phyloP scores from a whole-genome alignment of 352 stramenopile genomes.

The Pythium scleroteichum region DNA sequence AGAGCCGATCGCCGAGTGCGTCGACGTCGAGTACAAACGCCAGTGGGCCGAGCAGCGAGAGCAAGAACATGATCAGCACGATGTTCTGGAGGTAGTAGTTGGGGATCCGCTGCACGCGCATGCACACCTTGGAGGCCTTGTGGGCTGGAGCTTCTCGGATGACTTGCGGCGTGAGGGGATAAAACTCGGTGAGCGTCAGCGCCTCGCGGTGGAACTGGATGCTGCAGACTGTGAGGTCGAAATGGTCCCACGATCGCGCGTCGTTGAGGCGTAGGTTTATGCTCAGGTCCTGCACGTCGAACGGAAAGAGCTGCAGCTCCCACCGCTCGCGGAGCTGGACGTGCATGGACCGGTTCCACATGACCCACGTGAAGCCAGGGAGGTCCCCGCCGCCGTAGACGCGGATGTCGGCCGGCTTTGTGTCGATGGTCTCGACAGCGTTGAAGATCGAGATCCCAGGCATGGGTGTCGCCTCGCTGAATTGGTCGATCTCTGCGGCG shows the following conservation, averaged over 20 bases:
- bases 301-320: constrained; percentile 27
- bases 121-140: constrained; percentile 24
- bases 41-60: constrained; percentile 30
- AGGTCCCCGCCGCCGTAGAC: constrained; percentile 22
- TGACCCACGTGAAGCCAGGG: constrained; percentile 17
- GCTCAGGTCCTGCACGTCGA: constrained; percentile 27
- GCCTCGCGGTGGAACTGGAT: constrained; percentile 21
- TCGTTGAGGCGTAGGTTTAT: constrained; percentile 24
- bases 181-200: constrained; percentile 26
- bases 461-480: constrained; percentile 22
- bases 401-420: constrained; percentile 16
- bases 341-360: constrained; percentile 24
- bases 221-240: constrained; percentile 24
- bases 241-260: constrained; percentile 18
- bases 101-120: constrained; percentile 28
- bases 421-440: constrained; percentile 25
- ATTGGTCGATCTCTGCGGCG: constrained; percentile 15
- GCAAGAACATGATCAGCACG: constrained; percentile 24
- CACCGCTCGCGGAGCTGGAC: constrained; percentile 24
- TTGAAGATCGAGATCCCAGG: constrained; percentile 21
- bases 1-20: constrained; percentile 21
- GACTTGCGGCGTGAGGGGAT: constrained; percentile 20
- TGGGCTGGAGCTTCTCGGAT: constrained; percentile 10
- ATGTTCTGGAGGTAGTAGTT: constrained; percentile 36
- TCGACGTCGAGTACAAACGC: constrained; percentile 28